Conservation (phyloP, 306 rosid species). For the Geum urbanum region DNA sequence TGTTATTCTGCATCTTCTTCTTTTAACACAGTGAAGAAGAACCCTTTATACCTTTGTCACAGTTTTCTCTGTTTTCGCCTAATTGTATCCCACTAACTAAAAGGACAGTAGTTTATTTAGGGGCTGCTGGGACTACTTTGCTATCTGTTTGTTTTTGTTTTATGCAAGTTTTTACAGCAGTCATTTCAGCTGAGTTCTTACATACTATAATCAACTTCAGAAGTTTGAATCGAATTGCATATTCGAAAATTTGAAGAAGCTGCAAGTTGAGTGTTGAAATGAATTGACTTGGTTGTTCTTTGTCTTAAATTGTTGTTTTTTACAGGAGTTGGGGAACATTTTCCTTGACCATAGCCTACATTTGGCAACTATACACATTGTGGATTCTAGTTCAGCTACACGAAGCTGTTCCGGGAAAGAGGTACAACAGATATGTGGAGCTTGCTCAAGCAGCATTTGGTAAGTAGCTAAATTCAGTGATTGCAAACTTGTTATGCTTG, state of each 20-base stretch:
- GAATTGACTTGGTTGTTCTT: conserved; percentile 14
- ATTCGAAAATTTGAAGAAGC: background rate
- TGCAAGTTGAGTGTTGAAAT: background rate
- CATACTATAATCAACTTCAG: background rate
- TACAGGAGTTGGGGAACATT: conserved; percentile 98
- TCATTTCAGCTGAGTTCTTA: background rate
- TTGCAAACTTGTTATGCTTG: background rate
- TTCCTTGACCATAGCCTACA: conserved; percentile 77
- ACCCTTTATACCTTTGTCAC: conserved; percentile 14
- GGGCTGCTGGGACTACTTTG: background rate
- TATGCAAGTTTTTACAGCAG: background rate
- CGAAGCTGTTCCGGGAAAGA: conserved; percentile 97
- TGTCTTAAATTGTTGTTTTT: conserved; percentile 16
- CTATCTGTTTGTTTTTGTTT: background rate
- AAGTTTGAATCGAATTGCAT: background rate
- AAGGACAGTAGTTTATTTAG: background rate
- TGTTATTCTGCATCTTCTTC: conserved; percentile 12
- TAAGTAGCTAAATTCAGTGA: conserved; percentile 24
- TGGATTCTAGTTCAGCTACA: conserved; percentile 98
- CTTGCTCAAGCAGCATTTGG: conserved; percentile 99
- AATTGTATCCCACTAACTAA: background rate
- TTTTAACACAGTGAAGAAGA: conserved; percentile 4
- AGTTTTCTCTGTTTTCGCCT: conserved; percentile 5
- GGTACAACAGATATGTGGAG: conserved; percentile 97
- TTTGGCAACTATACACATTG: conserved; percentile 93